Base-by-base conservation (phyloP, 208 protist species). In the Trypanosoma boissoni region DNA sequence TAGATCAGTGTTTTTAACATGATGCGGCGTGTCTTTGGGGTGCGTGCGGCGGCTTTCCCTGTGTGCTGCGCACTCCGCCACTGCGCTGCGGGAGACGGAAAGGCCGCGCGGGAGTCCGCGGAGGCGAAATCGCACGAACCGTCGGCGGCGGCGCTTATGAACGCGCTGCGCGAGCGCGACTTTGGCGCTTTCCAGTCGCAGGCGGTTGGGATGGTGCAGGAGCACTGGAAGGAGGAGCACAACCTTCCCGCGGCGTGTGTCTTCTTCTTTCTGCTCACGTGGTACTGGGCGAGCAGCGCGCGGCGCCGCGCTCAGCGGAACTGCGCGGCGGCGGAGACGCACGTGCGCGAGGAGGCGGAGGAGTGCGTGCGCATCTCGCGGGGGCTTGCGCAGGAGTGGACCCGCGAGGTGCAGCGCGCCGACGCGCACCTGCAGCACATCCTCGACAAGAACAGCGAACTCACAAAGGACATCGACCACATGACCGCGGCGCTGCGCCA, bases 391-490 rank as follows among this genome's bases (percentile, higher is more conserved):
- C 58, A 80, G 58, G 74, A 80, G 68, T 92, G 81, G 80, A 64
- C 66, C 27, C 57, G 49, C 3, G 76, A 92, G 20, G 74, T 92
- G 62, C 60, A 72, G 27, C 67, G 68, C 32, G 66, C 85, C 1
- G 77, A 88, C 61, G 62, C 55, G 52, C 77, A 81, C 58, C 84
- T 92, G 81, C 69, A 92, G 52, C 58, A 65, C 39, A 88, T 92
- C 55, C 75, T 92, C 27, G 81, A 87, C 60, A 88, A 92, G 58
- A 92, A 92, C 75, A 84, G 85, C 53, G 72, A 77, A 32, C 61
- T 92, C 41, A 88, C 85, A 41, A 73, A 68, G 26, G 81, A 88
- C 50, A 88, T 92, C 60, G 85, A 92, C 58, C 85, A 79, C 42
- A 76, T 88, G 85, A 92, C 85, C 0, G 83, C 78, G 3, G 81